Percentiles rank a stretch among this genome's conserved stretches.
Evolutionary conservation across 352 stramenopile species (phyloP).

Genomic region (Pythium periplocum): DNA sequence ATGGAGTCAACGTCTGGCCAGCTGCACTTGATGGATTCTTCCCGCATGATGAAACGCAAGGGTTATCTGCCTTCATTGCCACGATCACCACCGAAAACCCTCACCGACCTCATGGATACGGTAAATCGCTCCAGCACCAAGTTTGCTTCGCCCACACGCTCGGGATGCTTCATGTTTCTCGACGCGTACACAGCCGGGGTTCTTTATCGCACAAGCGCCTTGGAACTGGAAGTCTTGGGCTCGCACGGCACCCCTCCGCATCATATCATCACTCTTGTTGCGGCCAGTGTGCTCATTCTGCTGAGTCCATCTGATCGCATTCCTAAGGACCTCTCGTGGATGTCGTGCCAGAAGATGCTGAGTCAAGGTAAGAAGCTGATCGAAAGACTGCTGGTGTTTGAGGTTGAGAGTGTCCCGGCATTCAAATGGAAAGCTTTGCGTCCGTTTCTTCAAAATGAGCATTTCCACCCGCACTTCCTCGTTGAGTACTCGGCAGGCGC

Average conservation of each 20-base stretch:
- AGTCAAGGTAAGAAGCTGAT: constrained; percentile 39
- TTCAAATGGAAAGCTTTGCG: constrained; percentile 77
- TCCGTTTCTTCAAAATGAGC: constrained; percentile 66
- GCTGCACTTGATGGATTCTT: constrained; percentile 65
- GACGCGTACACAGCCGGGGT: constrained; percentile 14
- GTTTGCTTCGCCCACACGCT: constrained; percentile 9
- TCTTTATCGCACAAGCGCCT: constrained; percentile 28
- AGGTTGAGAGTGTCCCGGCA: constrained; percentile 30
- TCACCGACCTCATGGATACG: constrained; percentile 50
- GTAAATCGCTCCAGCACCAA: constrained; percentile 25
- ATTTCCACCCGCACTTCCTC: constrained; percentile 64
- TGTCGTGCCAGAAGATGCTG: constrained; percentile 62
- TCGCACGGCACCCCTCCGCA: constrained; percentile 35
- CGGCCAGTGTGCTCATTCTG: constrained; percentile 61
- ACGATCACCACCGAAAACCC: constrained; percentile 53
- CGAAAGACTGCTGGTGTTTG: constrained; percentile 33
- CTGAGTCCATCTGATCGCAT: constrained; percentile 64
- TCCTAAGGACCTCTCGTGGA: constrained; percentile 67
- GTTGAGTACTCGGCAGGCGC: constrained; percentile 41
- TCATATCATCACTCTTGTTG: constrained; percentile 55
- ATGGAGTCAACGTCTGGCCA: constrained; percentile 44
- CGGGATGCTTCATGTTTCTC: constrained; percentile 25
- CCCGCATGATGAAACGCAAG: constrained; percentile 70
- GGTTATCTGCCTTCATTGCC: constrained; percentile 52
- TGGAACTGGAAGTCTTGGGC: constrained; percentile 50